Percentiles rank a stretch among this genome's conserved stretches.
phyloP scores from a whole-genome alignment of 2,329 filamentous ascomycete species.

The Cercospora zeae-maydis region DNA sequence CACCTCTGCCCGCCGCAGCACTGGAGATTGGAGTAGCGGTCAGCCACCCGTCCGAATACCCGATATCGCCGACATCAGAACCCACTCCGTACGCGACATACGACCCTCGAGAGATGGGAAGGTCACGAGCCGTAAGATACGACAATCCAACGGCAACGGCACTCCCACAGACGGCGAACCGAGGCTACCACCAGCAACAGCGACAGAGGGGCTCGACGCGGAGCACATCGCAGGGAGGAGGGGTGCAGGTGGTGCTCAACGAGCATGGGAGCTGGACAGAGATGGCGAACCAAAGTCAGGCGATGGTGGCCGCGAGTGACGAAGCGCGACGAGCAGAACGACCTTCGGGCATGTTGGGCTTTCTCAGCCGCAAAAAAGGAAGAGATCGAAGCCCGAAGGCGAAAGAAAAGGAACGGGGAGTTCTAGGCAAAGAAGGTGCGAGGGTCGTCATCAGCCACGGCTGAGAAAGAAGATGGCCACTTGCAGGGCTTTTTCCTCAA shows the following conservation, averaged over 20 bases:
- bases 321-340: constrained; percentile 47
- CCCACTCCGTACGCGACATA: constrained; percentile 4
- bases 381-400: constrained; percentile 89
- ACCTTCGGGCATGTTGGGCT: constrained; percentile 82
- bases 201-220: constrained; percentile 61
- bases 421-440: constrained; percentile 91
- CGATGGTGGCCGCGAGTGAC: constrained; percentile 52
- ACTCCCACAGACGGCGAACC: constrained; percentile 16
- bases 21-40: constrained; percentile 20
- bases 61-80: constrained; percentile 24
- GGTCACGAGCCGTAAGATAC: constrained; percentile 27
- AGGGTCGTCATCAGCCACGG: constrained; percentile 50
- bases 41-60: constrained; percentile 28
- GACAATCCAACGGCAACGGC: constrained; percentile 25
- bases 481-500: not conserved
- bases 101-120: constrained; percentile 24
- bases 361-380: constrained; percentile 84
- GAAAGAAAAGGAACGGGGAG: constrained; percentile 71
- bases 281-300: constrained; percentile 77
- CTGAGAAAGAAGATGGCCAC: constrained; percentile 7
- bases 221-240: constrained; percentile 73
- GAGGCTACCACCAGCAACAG: constrained; percentile 19
- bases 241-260: constrained; percentile 86
- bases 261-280: constrained; percentile 89
- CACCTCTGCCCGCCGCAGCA: constrained; percentile 38